These are phyloP conservation scores for Amyloporia xantha DNA, from an alignment of 768 basidiomycete genomes.

Conservation along the genomic window DNA sequence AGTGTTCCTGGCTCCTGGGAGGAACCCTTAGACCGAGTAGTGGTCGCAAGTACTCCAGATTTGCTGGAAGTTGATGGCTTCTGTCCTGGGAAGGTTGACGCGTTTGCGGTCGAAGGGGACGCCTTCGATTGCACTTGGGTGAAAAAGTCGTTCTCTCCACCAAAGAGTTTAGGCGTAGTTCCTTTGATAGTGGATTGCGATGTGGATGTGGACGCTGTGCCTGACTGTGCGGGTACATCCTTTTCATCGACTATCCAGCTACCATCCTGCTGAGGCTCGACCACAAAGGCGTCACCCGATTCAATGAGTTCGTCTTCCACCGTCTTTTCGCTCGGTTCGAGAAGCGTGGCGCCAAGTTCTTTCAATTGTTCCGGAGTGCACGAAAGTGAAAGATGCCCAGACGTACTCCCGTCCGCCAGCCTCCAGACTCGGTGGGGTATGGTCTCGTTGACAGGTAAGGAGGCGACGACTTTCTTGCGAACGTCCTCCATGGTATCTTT, in stretches of 20 bases:
- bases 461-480: constrained; percentile 9
- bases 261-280: constrained; percentile 62
- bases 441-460: neutral
- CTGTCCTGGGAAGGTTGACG: constrained; percentile 12
- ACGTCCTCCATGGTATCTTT: constrained; percentile 14
- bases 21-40: constrained; percentile 27
- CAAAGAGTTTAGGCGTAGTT: constrained; percentile 36
- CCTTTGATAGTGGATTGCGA: constrained; percentile 3
- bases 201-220: neutral
- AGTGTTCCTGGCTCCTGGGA: constrained; percentile 65
- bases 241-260: constrained; percentile 48
- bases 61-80: constrained; percentile 6
- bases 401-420: constrained; percentile 25
- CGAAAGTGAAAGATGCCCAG: constrained; percentile 10
- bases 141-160: constrained; percentile 50
- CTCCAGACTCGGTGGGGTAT: constrained; percentile 57
- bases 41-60: neutral
- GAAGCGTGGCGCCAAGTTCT: constrained; percentile 31
- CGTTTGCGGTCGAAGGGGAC: constrained; percentile 4
- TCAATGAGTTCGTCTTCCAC: constrained; percentile 55
- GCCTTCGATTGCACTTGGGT: constrained; percentile 13
- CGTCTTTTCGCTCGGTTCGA: constrained; percentile 40
- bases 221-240: neutral
- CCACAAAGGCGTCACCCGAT: constrained; percentile 62
- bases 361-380: constrained; percentile 10